Conservation (phyloP, 441 rosid genomes). For the Kokia cookei region DNA sequence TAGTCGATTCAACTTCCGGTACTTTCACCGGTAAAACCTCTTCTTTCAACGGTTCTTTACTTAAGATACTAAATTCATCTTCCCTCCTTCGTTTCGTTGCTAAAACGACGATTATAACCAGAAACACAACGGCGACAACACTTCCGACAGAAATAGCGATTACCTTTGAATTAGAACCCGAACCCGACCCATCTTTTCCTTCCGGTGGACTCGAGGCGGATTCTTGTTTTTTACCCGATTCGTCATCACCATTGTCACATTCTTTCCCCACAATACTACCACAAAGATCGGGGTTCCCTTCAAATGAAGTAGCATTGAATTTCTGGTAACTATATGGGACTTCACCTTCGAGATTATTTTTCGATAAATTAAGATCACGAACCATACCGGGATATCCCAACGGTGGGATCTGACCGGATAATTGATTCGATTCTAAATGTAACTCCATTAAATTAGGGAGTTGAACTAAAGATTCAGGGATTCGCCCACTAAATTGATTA, state of each 20-base stretch:
- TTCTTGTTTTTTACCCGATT: neutral
- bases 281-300: conserved; percentile 48
- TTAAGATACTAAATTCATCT: conserved; percentile 41
- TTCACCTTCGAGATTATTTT: conserved; percentile 61
- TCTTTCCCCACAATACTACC: conserved; percentile 33
- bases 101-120: conserved; percentile 13
- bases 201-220: neutral
- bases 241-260: conserved; percentile 18
- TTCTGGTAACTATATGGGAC: conserved; percentile 40
- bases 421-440: conserved; percentile 63
- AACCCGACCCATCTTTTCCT: neutral
- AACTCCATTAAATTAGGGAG: conserved; percentile 43
- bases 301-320: conserved; percentile 31
- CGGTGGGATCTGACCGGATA: conserved; percentile 59
- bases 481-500: conserved; percentile 52
- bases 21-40: conserved; percentile 31
- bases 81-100: conserved; percentile 21
- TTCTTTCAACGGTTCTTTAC: conserved; percentile 36
- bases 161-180: neutral
- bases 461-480: conserved; percentile 50
- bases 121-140: conserved; percentile 20
- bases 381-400: conserved; percentile 21
- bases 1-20: conserved; percentile 12
- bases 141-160: conserved; percentile 13
- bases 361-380: conserved; percentile 41